Evolutionary conservation across 2,329 filamentous ascomycete genomes (phyloP).

Genomic region (Cytospora paraplurivora): DNA sequence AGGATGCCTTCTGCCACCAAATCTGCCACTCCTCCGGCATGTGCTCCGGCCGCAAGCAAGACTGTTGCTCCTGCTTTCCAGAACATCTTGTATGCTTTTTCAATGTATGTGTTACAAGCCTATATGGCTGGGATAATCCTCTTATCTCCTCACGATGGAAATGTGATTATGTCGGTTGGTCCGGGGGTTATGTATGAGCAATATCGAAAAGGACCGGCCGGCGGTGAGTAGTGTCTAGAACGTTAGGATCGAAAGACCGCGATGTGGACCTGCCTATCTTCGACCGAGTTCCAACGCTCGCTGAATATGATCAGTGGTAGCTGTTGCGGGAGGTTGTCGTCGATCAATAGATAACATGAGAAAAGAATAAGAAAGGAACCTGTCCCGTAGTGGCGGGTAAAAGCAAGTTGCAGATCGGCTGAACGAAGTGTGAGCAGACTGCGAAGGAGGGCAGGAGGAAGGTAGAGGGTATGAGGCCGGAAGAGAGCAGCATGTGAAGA

Average conservation of each 20-base stretch:
- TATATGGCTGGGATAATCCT: neutral
- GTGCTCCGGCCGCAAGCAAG: constrained; percentile 41
- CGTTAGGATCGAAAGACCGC: neutral
- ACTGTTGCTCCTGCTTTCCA: constrained; percentile 40
- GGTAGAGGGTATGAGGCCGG: constrained; percentile 1
- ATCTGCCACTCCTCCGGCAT: constrained; percentile 39
- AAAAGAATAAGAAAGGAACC: constrained; percentile 25
- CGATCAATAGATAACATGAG: constrained; percentile 6
- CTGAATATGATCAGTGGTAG: constrained; percentile 2
- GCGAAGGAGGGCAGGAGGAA: neutral
- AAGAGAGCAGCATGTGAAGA: constrained; percentile 7
- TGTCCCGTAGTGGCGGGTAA: neutral
- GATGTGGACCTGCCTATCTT: constrained; percentile 22
- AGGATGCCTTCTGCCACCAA: constrained; percentile 34
- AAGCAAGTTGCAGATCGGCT: constrained; percentile 19
- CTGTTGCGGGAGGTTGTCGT: constrained; percentile 10
- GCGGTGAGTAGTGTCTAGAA: constrained; percentile 13
- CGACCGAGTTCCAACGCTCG: constrained; percentile 2
- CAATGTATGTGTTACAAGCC: constrained; percentile 8
- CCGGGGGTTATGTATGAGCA: neutral
- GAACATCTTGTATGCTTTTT: constrained; percentile 38
- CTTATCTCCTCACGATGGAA: neutral
- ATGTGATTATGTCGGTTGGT: constrained; percentile 4
- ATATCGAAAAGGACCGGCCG: constrained; percentile 19
- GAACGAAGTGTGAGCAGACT: constrained; percentile 5